Evolutionary conservation across 2,329 filamentous ascomycete genomes (phyloP).

Genomic region (Fusarium coicis): DNA sequence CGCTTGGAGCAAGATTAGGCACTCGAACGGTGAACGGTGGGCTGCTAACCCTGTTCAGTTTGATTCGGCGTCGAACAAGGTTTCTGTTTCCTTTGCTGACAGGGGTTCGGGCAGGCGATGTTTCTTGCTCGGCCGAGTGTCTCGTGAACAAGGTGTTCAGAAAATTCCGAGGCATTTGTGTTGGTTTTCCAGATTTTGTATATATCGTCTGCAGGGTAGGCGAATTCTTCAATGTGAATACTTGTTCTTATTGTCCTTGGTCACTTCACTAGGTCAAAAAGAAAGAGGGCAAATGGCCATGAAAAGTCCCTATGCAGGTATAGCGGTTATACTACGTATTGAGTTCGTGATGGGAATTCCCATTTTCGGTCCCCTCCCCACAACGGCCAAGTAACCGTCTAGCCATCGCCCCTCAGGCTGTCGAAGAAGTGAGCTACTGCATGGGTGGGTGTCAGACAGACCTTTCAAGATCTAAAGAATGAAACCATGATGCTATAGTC

Average conservation of each 20-base stretch:
- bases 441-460: not conserved
- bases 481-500: not conserved
- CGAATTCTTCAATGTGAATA: not conserved
- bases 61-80: not conserved
- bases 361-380: not conserved
- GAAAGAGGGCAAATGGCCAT: not conserved
- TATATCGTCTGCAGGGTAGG: not conserved
- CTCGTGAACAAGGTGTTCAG: not conserved
- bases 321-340: not conserved
- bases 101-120: not conserved
- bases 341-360: not conserved
- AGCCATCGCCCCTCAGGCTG: not conserved
- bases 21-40: conserved; percentile 8
- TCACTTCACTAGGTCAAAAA: not conserved
- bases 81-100: conserved; percentile 1
- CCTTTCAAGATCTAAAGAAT: not conserved
- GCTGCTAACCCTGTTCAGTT: conserved; percentile 13
- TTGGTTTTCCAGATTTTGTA: not conserved
- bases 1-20: conserved; percentile 9
- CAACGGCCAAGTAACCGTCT: not conserved
- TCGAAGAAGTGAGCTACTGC: not conserved
- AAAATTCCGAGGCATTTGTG: not conserved
- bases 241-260: not conserved
- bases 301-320: not conserved
- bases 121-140: conserved; percentile 19